A percentile compares a stretch with the other conserved stretches of the same genome.
Conservation (phyloP, 192 early-diverging fungal species). For the Thamnidium elegans region DNA sequence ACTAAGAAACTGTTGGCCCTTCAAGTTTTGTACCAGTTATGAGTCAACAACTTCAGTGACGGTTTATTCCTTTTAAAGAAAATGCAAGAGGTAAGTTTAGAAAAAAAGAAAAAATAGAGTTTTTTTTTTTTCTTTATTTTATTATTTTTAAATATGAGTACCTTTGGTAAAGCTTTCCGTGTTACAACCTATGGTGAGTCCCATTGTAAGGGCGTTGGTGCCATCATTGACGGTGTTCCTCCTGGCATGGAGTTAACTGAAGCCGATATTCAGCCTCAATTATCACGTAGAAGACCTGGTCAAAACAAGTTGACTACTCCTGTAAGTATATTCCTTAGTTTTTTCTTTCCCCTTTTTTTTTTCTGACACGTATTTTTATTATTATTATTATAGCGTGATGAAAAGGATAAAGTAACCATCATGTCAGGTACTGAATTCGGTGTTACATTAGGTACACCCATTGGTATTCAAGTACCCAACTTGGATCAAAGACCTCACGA, state of each 20-base stretch:
- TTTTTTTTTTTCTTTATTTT: no score
- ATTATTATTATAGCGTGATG: conserved; percentile 67
- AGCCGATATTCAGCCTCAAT: conserved; percentile 88
- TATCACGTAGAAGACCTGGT: conserved; percentile 90
- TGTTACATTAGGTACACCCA: conserved; percentile 91
- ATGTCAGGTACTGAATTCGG: conserved; percentile 93
- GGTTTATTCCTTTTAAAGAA: no score
- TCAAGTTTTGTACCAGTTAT: no score
- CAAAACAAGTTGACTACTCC: conserved; percentile 96
- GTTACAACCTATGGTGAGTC: conserved; percentile 98
- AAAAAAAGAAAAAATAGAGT: no score
- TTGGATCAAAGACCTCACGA: conserved; percentile 95
- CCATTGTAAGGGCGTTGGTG: conserved; percentile 97
- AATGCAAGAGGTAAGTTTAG: no score
- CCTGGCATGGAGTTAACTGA: conserved; percentile 91
- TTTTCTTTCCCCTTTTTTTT: background rate
- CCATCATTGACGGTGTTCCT: conserved; percentile 93
- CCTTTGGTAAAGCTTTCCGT: conserved; percentile 81
- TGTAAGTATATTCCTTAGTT: conserved; percentile 41
- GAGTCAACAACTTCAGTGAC: no score
- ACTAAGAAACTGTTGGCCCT: no score
- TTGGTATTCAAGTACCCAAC: conserved; percentile 89
- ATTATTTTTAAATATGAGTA: conserved; percentile 55
- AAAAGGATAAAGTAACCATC: conserved; percentile 92
- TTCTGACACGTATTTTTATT: background rate